These are phyloP conservation scores for Hygrocybe coccinea DNA, from an alignment of 768 basidiomycete genomes.

Conservation along the genomic window DNA sequence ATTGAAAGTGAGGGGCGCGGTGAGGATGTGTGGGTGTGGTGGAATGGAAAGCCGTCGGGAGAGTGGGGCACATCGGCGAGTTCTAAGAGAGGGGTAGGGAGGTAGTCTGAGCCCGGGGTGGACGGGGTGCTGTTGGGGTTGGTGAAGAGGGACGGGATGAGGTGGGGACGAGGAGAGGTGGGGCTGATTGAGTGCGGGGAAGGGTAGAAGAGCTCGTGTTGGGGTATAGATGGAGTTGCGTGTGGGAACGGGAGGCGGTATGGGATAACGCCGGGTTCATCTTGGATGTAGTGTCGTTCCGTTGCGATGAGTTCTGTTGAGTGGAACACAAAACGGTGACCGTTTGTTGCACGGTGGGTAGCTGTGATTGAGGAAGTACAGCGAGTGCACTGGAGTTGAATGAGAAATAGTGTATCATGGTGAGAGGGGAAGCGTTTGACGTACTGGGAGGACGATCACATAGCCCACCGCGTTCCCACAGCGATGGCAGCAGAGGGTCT, in stretches of 20 bases:
- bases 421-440: conserved; percentile 7
- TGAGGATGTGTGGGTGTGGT: conserved; percentile 14
- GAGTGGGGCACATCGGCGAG: conserved; percentile 10
- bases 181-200: not conserved
- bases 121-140: conserved; percentile 14
- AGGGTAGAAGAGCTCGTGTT: not conserved
- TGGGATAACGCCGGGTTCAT: conserved; percentile 59
- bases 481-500: conserved; percentile 73
- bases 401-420: not conserved
- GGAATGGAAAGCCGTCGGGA: too few relatives aligned
- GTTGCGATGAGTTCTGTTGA: conserved; percentile 58
- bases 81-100: conserved; percentile 21
- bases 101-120: conserved; percentile 12
- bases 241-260: conserved; percentile 29
- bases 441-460: conserved; percentile 68
- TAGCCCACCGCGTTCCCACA: conserved; percentile 75
- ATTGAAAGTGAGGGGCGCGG: conserved; percentile 8
- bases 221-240: conserved; percentile 4
- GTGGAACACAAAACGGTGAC: conserved; percentile 85
- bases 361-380: conserved; percentile 69
- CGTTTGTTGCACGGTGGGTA: conserved; percentile 71
- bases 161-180: conserved; percentile 7
- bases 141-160: conserved; percentile 11
- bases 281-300: conserved; percentile 58
- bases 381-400: conserved; percentile 46